These are phyloP conservation scores for Trichoderma sp. DNA, from an alignment of 2,329 filamentous ascomycete species.

Conservation along the genomic window DNA sequence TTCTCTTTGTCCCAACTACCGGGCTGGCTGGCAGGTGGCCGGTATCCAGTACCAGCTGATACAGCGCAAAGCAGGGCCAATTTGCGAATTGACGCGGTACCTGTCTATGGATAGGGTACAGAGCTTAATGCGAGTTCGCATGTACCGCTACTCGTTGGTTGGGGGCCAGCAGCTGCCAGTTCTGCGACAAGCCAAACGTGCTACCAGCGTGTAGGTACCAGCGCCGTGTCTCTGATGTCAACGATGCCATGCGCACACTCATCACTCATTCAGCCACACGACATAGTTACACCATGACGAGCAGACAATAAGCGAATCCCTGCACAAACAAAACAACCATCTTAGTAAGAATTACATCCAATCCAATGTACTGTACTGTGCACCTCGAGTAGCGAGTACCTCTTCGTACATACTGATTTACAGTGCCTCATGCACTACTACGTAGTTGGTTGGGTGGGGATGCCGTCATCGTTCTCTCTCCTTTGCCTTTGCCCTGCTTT, in stretches of 20 bases:
- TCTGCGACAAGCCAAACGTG: no score
- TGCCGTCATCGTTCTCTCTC: constrained; percentile 3
- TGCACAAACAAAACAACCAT: not conserved
- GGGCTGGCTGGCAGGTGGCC: not conserved
- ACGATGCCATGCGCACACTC: not conserved
- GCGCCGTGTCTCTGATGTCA: not conserved
- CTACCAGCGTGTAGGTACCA: no score
- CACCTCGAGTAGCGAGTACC: not conserved
- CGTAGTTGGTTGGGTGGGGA: not conserved
- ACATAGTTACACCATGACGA: not conserved
- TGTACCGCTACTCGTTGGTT: not conserved
- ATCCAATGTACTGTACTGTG: not conserved
- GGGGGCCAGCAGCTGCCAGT: not conserved
- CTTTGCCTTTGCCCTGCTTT: not conserved
- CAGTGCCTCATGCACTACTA: not conserved
- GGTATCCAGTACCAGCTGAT: not conserved
- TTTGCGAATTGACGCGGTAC: not conserved
- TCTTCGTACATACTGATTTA: no score
- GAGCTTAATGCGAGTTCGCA: not conserved
- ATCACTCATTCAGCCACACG: not conserved
- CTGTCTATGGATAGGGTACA: not conserved
- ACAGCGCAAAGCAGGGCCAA: not conserved
- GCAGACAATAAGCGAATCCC: not conserved
- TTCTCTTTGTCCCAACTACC: not conserved
- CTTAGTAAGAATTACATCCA: not conserved